Evolutionary conservation across 306 rosid genomes (phyloP), one percentile per base, ranked within the genome.

Genomic region (Gynostemma pentaphyllum): DNA sequence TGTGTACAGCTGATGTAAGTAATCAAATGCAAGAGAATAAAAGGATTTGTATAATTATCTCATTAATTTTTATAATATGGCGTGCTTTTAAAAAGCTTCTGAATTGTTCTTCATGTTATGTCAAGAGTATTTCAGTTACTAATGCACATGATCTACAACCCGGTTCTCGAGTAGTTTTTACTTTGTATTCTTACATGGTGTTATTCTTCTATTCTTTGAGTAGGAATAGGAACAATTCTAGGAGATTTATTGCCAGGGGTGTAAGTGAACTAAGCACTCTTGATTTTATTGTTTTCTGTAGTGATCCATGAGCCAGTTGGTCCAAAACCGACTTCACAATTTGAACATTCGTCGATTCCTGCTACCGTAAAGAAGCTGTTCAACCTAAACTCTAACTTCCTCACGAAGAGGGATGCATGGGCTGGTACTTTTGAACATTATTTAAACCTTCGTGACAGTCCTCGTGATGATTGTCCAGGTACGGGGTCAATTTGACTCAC

Each of bases 381-480:
- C 88, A 91, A 91, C 79, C 79, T 91, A n/a, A 82, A 80, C 53
- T 87, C 96, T 26, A 91, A 91, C 79, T 91, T 91, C 85, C 76
- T 91, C 68, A 91, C 98, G 4, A 87, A 88, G 77, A 86, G 98
- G 79, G 98, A 87, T 78, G 96, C 98, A 9, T 91, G 98, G 98
- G 95, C 98, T 2, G 96, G 96, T 48, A 79, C 96, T 63, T 91
- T 91, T 4, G 97, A 91, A 74, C 79, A 77, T 15, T 83, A 82
- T 72, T 83, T 91, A 9, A 47, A 77, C 74, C 24, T 85, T n/a
- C 95, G 96, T 0, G 78, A 72, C 64, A 82, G 84, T 68, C 95
- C 96, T 45, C 89, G 97, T 2, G 65, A 85, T 22, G 96, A 91
- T 74, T 87, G 97, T 75, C 97, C 97, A 91, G 97, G 96, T 91